These are phyloP conservation scores for Coniochaeta hoffmannii DNA, from an alignment of 2,329 filamentous ascomycete species.

Conservation along the genomic window DNA sequence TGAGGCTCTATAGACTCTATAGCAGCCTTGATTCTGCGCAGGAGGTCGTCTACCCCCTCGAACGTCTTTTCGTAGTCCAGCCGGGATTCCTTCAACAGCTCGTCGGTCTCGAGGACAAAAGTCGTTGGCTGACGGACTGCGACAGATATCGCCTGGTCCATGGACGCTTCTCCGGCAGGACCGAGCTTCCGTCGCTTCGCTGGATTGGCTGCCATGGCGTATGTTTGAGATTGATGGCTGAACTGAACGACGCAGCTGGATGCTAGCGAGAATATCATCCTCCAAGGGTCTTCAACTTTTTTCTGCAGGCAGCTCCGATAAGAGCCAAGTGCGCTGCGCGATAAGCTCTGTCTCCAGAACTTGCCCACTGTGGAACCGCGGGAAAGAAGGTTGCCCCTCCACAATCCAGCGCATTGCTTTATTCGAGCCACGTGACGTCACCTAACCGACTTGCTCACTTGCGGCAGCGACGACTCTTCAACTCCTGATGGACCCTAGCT, in stretches of 20 bases:
- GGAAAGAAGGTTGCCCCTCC: background rate
- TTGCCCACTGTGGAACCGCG: background rate
- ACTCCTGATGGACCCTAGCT: background rate
- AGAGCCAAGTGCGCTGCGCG: conserved; percentile 7
- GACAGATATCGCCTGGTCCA: conserved; percentile 20
- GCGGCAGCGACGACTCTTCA: background rate
- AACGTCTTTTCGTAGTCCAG: conserved; percentile 44
- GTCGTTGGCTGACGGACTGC: conserved; percentile 35
- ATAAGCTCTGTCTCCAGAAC: background rate
- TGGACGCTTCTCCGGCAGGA: conserved; percentile 10
- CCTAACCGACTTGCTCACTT: background rate
- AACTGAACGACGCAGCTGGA: background rate
- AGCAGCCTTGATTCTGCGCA: conserved; percentile 44
- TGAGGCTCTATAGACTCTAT: conserved; percentile 45
- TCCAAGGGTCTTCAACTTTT: conserved; percentile 3
- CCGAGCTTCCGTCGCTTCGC: conserved; percentile 25
- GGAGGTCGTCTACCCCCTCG: conserved; percentile 36
- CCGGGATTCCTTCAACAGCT: conserved; percentile 47
- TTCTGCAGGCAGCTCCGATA: conserved; percentile 10
- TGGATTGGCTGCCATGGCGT: conserved; percentile 22
- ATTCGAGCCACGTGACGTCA: conserved; percentile 2
- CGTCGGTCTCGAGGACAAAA: conserved; percentile 52
- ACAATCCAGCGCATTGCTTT: background rate
- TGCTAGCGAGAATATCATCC: background rate
- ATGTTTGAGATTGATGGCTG: background rate